phyloP scores from a whole-genome alignment of 768 basidiomycete species.

The Cystobasidium ongulense region DNA sequence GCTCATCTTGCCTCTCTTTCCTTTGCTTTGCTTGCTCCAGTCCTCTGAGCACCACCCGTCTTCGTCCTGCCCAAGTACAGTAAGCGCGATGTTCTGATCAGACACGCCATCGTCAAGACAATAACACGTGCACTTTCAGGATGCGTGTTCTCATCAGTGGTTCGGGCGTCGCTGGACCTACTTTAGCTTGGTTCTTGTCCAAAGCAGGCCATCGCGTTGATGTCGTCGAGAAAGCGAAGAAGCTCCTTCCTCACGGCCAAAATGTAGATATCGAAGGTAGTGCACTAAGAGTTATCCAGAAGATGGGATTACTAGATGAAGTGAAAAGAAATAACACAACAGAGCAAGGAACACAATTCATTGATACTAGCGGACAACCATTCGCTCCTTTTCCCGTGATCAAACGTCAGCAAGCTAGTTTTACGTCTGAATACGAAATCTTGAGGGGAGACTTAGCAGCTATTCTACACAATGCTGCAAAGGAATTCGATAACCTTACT shows the following conservation, averaged over 20 bases:
- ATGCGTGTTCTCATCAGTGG: constrained; percentile 40
- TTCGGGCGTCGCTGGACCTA: constrained; percentile 42
- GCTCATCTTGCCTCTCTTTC: too few relatives aligned
- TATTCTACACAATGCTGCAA: constrained; percentile 37
- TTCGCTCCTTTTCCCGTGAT: constrained; percentile 34
- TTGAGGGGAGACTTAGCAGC: constrained; percentile 41
- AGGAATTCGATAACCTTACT: constrained; percentile 30
- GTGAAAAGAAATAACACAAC: constrained; percentile 32
- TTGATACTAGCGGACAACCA: constrained; percentile 30
- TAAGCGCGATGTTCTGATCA: too few relatives aligned
- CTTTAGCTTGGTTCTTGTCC: constrained; percentile 39
- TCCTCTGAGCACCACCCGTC: too few relatives aligned
- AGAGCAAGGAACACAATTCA: constrained; percentile 39
- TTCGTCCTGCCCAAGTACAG: too few relatives aligned
- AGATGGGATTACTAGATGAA: constrained; percentile 38
- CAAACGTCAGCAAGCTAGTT: constrained; percentile 5
- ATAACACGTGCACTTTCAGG: too few relatives aligned
- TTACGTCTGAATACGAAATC: constrained; percentile 42
- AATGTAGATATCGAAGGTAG: constrained; percentile 40
- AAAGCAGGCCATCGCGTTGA: constrained; percentile 36
- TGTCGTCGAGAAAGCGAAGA: constrained; percentile 39
- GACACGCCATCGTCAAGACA: too few relatives aligned
- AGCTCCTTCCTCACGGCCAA: constrained; percentile 39
- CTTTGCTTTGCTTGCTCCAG: too few relatives aligned
- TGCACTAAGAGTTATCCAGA: constrained; percentile 36